Base-by-base conservation (phyloP, 2,329 filamentous ascomycete species). In the Calonectria montana region DNA sequence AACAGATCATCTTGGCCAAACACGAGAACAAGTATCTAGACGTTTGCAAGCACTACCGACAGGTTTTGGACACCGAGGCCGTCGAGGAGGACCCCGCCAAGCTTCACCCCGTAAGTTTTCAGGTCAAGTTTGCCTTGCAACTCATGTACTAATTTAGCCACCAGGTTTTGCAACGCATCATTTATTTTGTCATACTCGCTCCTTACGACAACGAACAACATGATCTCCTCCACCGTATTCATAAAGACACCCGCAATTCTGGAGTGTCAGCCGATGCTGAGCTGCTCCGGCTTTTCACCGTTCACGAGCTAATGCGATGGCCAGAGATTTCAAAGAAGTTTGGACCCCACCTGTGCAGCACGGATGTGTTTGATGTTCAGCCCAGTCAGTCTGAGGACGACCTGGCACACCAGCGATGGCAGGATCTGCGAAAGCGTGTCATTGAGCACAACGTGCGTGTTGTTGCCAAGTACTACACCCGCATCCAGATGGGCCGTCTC, bases 361-460 rank as follows among this genome's bases (percentile, higher is more conserved):
- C 95, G 10, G 97, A 99, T 82, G 94, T 99, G 68, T 99, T 99
- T 81, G 93, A 94, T 78, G 89, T 89, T 29, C 87, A 89, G 62
- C 83, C 89, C 75, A 87, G 90, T 75, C 87, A 92, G 76, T 92
- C 93, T 7, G 87, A 88, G 39, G 95, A 98, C 78, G 89, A 93
- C 72, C 96, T 98, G 85, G 93, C 95, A 31, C 87, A 94, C 84
- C 91, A 93, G 84, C 91, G 97, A 82, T 99, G 96, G 95, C 90
- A 97, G 82, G 97, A 98, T 82, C 88, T 99, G 75, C 94, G 97
- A 80, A 98, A 98, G 90, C 95, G 97, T 65, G 97, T 99, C 73
- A 99, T 99, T 80, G 97, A 99, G 87, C 97, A 99, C 87, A 99
- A 99, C 77, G 96, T 99, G 65, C 94, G 97, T 65, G 97, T 99